These are phyloP conservation scores for Phoma herbarum DNA, from an alignment of 2,329 filamentous ascomycete species.

Conservation along the genomic window DNA sequence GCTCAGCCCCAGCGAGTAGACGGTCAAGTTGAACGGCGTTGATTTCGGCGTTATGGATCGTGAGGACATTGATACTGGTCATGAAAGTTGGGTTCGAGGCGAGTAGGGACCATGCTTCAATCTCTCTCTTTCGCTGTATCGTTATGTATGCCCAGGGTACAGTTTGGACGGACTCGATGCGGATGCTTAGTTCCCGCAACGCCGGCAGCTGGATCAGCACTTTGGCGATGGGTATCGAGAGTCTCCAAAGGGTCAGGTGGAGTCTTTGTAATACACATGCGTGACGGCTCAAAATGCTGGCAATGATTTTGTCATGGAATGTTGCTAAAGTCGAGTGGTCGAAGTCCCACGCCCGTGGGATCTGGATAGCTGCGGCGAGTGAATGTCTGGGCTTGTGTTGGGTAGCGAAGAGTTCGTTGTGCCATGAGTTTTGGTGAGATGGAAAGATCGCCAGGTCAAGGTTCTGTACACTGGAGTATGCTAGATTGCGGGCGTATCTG, in stretches of 20 bases:
- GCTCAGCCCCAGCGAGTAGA: neutral
- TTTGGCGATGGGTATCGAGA: conserved; percentile 35
- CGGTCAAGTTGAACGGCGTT: neutral
- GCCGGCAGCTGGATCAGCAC: conserved; percentile 32
- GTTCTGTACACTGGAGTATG: conserved; percentile 55
- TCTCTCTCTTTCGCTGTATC: conserved; percentile 11
- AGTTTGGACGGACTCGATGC: conserved; percentile 33
- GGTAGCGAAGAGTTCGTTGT: conserved; percentile 56
- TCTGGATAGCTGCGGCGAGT: conserved; percentile 21
- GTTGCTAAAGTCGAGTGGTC: conserved; percentile 32
- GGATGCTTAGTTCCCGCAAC: conserved; percentile 35
- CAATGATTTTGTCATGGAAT: conserved; percentile 43
- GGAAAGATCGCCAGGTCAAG: conserved; percentile 86
- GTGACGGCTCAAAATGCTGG: conserved; percentile 39
- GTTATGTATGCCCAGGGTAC: neutral
- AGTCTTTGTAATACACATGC: conserved; percentile 37
- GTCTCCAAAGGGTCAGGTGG: conserved; percentile 42
- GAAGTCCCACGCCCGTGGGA: conserved; percentile 34
- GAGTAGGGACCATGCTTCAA: conserved; percentile 4
- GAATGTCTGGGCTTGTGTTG: conserved; percentile 17
- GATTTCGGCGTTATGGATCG: conserved; percentile 4
- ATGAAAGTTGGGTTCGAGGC: neutral
- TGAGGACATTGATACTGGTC: neutral
- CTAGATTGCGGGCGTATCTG: conserved; percentile 37
- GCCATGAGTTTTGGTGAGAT: conserved; percentile 55